Percentiles rank a stretch among this genome's conserved stretches.
Evolutionary conservation across 495 filamentous ascomycete species (phyloP).

Genomic region (Beverwykella pulmonaria): DNA sequence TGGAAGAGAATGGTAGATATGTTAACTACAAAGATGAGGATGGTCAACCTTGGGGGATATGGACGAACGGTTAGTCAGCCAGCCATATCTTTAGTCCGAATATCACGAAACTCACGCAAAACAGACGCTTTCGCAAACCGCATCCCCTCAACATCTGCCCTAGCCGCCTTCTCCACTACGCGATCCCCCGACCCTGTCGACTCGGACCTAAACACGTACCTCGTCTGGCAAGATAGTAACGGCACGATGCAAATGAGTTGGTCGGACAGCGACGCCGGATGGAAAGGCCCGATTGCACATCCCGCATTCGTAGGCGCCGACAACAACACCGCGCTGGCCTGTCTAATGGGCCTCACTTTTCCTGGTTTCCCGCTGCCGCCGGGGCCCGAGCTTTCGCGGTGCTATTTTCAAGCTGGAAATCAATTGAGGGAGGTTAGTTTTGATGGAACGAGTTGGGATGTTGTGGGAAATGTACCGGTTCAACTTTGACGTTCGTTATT

Average conservation of each 20-base stretch:
- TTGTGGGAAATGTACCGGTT: conserved; percentile 22
- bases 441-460: conserved; percentile 26
- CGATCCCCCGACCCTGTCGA: background rate
- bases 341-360: conserved; percentile 28
- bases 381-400: conserved; percentile 19
- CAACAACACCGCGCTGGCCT: conserved; percentile 19
- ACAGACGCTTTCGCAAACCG: conserved; percentile 17
- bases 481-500: background rate
- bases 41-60: background rate
- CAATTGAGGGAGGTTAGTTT: conserved; percentile 26
- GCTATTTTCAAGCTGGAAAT: conserved; percentile 30
- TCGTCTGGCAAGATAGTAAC: conserved; percentile 24
- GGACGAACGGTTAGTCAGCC: conserved; percentile 10
- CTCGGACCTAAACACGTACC: conserved; percentile 21
- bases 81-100: background rate
- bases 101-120: background rate
- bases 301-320: conserved; percentile 31
- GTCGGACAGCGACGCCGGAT: conserved; percentile 19
- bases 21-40: conserved; percentile 13
- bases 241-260: conserved; percentile 27
- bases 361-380: conserved; percentile 1
- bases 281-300: conserved; percentile 27
- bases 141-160: conserved; percentile 14
- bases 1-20: conserved; percentile 13
- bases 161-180: conserved; percentile 25